Percentiles rank a stretch among this genome's conserved stretches.
Conservation (phyloP, 306 rosid genomes). For the Biancaea sappan region DNA sequence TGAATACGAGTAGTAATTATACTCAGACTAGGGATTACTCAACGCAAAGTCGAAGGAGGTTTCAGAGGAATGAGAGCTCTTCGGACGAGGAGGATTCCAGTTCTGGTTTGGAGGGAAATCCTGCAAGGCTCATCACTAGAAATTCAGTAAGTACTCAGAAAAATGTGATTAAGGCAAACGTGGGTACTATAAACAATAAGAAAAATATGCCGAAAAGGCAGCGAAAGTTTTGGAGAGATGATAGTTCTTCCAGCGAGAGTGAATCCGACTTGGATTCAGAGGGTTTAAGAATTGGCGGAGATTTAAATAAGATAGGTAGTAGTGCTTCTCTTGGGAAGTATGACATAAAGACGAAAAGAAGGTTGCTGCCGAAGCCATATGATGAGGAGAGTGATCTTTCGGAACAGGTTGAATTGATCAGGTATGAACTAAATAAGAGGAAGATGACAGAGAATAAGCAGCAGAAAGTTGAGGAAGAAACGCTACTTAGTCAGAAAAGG, state of each 20-base stretch:
- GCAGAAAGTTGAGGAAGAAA: slow-evolving; percentile 38
- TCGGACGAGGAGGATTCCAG: slow-evolving; percentile 38
- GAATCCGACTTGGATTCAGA: slow-evolving; percentile 44
- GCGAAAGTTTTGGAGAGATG: slow-evolving; percentile 45
- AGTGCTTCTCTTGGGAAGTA: slow-evolving; percentile 77
- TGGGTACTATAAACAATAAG: slow-evolving; percentile 9
- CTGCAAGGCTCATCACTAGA: slow-evolving; percentile 22
- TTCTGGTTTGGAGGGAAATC: slow-evolving; percentile 35
- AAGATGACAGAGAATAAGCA: slow-evolving; percentile 43
- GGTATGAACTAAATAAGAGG: slow-evolving; percentile 59
- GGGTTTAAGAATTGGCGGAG: slow-evolving; percentile 17
- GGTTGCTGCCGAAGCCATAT: slow-evolving; percentile 47
- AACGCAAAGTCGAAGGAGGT: slow-evolving; percentile 36
- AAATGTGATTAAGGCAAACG: slow-evolving; percentile 25
- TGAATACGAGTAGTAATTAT: slow-evolving; percentile 11
- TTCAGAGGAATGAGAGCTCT: slow-evolving; percentile 48
- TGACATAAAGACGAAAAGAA: slow-evolving; percentile 70
- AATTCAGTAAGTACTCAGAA: slow-evolving; percentile 30
- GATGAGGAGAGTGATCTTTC: slow-evolving; percentile 51
- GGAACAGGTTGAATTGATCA: slow-evolving; percentile 69
- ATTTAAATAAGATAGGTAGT: slow-evolving; percentile 57
- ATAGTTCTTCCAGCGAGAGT: slow-evolving; percentile 43
- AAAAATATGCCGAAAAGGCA: slow-evolving; percentile 29
- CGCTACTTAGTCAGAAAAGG: slow-evolving; percentile 69
- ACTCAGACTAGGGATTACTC: slow-evolving; percentile 57